phyloP scores from a whole-genome alignment of 176 grass and related monocot species.

The Phyllostachys edulis region DNA sequence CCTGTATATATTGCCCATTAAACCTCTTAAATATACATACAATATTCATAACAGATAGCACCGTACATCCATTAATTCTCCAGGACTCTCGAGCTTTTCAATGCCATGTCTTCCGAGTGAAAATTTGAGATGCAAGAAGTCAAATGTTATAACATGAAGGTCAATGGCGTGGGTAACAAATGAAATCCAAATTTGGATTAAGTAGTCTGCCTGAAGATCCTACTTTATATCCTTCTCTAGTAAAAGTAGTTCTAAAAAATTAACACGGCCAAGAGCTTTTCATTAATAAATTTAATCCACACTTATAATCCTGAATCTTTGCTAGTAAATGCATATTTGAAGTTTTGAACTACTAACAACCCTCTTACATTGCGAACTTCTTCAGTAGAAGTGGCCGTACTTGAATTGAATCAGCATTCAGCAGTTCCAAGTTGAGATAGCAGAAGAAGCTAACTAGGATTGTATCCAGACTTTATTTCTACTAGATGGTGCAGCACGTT shows the following conservation, averaged over 20 bases:
- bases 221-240: not conserved
- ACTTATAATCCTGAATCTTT: not conserved
- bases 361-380: not conserved
- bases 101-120: not conserved
- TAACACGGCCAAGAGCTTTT: not conserved
- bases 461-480: not conserved
- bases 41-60: too few species aligned
- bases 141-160: conserved; percentile 1
- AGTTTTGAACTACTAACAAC: not conserved
- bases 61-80: not conserved
- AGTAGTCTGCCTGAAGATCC: not conserved
- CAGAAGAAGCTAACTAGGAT: not conserved
- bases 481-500: too few species aligned
- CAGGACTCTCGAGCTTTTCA: not conserved
- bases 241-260: not conserved
- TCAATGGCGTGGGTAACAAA: not conserved
- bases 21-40: too few species aligned
- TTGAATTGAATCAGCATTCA: not conserved
- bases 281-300: conserved; percentile 3
- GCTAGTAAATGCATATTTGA: not conserved
- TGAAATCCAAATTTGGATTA: not conserved
- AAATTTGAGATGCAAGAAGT: not conserved
- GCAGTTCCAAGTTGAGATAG: conserved; percentile 6
- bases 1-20: too few species aligned
- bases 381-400: not conserved